Conservation (phyloP, 2,329 filamentous ascomycete species). For the Stagonosporopsis chrysanthemi region DNA sequence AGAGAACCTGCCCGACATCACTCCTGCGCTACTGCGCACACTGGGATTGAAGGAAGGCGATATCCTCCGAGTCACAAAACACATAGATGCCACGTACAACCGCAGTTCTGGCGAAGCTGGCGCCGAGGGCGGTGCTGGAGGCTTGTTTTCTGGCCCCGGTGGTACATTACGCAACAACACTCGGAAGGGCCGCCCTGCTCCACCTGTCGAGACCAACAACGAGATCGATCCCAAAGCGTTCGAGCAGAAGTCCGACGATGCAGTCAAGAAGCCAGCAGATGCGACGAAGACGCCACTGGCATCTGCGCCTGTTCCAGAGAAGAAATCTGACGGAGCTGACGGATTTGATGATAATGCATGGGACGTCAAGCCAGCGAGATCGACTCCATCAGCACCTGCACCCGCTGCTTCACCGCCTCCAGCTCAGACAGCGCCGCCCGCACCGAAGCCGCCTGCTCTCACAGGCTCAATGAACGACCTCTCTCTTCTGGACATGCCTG, state of each 20-base stretch:
- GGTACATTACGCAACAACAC: slow-evolving; percentile 93
- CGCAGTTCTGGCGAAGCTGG: slow-evolving; percentile 67
- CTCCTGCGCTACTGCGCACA: slow-evolving; percentile 80
- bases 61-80: slow-evolving; percentile 93
- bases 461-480: slow-evolving; percentile 76
- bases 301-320: slow-evolving; percentile 57
- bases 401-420: slow-evolving; percentile 51
- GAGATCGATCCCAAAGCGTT: slow-evolving; percentile 88
- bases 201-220: slow-evolving; percentile 84
- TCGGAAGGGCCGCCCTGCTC: slow-evolving; percentile 85
- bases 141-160: slow-evolving; percentile 92
- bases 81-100: slow-evolving; percentile 79
- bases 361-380: slow-evolving; percentile 86
- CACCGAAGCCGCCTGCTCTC: slow-evolving; percentile 42
- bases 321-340: slow-evolving; percentile 52
- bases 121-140: slow-evolving; percentile 67
- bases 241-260: slow-evolving; percentile 63
- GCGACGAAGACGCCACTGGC: slow-evolving; percentile 59
- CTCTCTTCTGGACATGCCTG: slow-evolving; percentile 65
- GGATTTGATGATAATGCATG: slow-evolving; percentile 98
- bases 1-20: slow-evolving; percentile 88
- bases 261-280: slow-evolving; percentile 55
- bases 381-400: slow-evolving; percentile 54
- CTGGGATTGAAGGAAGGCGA: slow-evolving; percentile 95
- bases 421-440: slow-evolving; percentile 55